Base-by-base conservation (phyloP, 164 flowering plant species). In the Berberis thunbergii region DNA sequence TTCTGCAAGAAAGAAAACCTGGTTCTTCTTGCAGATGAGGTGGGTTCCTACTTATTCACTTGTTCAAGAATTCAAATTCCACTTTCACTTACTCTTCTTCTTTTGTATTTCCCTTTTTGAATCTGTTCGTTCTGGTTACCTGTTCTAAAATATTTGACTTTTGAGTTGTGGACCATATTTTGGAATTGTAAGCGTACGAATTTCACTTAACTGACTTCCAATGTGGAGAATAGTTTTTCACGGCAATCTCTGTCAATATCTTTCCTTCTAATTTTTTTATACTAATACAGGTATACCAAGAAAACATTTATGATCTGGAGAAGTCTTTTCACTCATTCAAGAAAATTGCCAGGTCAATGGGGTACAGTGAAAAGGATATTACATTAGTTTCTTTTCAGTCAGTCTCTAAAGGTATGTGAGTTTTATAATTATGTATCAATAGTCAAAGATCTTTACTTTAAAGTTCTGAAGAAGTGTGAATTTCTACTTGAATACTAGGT, bases 21-120 rank as follows among this genome's bases (percentile, higher is more conserved):
- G 53, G 97, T 95, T 75, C 96, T 91, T 78, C 79, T 95, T 65
- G 99, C 99, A 38, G 99, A 95, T 74, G 99, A 95, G 96, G 99
- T 93, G 60, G 59, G 79, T 63, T 26, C 26, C 26, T 26, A 26
- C 26, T 26, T 26, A 26, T 26, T 26, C 26, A 26, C 26, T 26
- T 26, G 26, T 26, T 26, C 26, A 26, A 26, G 26, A 26, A 26
- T 26, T 26, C 26, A 26, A 26, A 26, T 26, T 26, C 26, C 26
- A 26, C 26, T 26, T 26, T 26, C 26, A 26, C 26, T 26, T 26
- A 26, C 26, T 26, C 26, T 26, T 26, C 26, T 26, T 26, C 26
- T 26, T 26, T 26, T 26, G 26, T 26, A 26, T 26, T 26, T 26
- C 26, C 26, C 0, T 26, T 26, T 26, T 26, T 26, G 26, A 26